Percentiles rank a stretch among this genome's conserved stretches.
phyloP scores from a whole-genome alignment of 108 stramenopile species.

The Nitzschia sp. region DNA sequence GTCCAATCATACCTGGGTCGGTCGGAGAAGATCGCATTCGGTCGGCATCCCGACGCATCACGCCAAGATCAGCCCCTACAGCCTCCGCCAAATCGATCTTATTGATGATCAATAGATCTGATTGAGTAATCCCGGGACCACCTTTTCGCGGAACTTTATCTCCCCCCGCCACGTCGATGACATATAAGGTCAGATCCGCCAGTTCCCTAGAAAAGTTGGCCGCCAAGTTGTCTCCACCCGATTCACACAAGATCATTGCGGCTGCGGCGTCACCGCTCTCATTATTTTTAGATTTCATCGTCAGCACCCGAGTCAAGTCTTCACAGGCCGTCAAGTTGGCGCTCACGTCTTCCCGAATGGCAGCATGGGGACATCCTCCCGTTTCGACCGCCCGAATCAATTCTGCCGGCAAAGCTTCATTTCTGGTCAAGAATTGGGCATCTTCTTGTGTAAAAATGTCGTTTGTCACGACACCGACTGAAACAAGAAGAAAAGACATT shows the following conservation, averaged over 20 bases:
- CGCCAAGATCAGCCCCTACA: constrained; percentile 93
- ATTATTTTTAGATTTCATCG: neutral
- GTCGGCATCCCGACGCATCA: constrained; percentile 91
- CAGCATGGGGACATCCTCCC: constrained; percentile 98
- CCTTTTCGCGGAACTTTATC: constrained; percentile 99
- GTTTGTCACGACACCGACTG: constrained; percentile 91
- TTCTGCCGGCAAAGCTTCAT: constrained; percentile 71
- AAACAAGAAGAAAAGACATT: neutral
- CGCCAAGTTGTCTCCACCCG: constrained; percentile 98
- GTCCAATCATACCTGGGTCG: constrained; percentile 43
- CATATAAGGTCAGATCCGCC: constrained; percentile 97
- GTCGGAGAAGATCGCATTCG: constrained; percentile 69
- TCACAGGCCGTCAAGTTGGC: constrained; percentile 95
- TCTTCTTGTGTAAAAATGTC: constrained; percentile 99
- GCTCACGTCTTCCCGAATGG: constrained; percentile 94
- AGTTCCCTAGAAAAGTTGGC: constrained; percentile 95
- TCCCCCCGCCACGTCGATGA: constrained; percentile 99
- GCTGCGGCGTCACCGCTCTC: neutral
- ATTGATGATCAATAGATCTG: constrained; percentile 94
- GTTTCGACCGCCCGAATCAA: constrained; percentile 96
- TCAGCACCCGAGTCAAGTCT: constrained; percentile 63
- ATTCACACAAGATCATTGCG: constrained; percentile 90
- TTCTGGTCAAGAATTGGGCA: constrained; percentile 88
- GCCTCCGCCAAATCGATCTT: constrained; percentile 97
- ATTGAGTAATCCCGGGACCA: constrained; percentile 97